phyloP scores from a whole-genome alignment of 768 basidiomycete genomes.

The Tulasnella sp. region DNA sequence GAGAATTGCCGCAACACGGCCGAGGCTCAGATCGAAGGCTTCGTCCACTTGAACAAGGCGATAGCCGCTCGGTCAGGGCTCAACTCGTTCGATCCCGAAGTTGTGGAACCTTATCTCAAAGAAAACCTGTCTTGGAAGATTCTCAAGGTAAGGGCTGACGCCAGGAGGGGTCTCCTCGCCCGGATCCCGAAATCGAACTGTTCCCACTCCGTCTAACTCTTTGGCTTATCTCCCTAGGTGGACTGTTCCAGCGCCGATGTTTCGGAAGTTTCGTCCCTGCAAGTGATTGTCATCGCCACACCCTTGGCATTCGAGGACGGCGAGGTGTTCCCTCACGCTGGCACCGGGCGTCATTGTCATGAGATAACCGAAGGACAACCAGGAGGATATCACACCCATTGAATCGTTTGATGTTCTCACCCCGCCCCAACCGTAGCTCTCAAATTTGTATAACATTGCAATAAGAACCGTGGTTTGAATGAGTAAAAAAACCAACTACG shows the following conservation, averaged over 20 bases:
- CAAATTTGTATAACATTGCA: background rate
- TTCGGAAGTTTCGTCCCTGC: background rate
- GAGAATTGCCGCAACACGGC: constrained; percentile 13
- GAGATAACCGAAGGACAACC: background rate
- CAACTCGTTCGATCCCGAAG: constrained; percentile 13
- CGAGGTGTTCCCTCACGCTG: background rate
- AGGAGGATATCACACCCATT: background rate
- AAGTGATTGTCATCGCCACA: background rate
- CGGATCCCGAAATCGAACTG: background rate
- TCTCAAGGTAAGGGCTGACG: constrained; percentile 11
- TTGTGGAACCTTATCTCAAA: constrained; percentile 4
- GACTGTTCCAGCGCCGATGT: background rate
- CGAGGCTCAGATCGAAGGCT: constrained; percentile 5
- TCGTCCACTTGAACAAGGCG: background rate
- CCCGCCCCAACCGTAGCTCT: background rate
- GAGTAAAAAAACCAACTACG: background rate
- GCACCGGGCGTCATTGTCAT: background rate
- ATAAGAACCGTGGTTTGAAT: background rate
- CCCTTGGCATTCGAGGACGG: background rate
- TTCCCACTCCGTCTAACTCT: background rate
- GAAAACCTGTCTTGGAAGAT: constrained; percentile 10
- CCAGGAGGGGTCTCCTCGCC: too few species aligned
- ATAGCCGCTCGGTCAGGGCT: background rate
- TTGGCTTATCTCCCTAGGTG: background rate
- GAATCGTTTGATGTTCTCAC: background rate